A percentile compares a stretch with the other conserved stretches of the same genome.
Conservation (phyloP, 1,284 basidiomycete species). For the Puccinia triticina region DNA sequence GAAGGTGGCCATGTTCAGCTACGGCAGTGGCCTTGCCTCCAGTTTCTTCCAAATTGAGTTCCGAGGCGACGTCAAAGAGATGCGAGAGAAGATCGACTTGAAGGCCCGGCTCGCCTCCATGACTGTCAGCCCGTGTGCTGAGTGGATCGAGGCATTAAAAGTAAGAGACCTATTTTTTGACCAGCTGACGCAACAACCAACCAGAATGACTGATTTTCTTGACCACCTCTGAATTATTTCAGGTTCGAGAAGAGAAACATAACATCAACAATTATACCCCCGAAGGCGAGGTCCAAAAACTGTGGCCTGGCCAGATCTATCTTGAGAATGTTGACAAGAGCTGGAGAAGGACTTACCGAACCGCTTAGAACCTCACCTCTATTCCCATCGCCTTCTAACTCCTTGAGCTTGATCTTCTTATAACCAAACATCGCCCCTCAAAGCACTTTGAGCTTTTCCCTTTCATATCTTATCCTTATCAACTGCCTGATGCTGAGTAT, state of each 20-base stretch:
- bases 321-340: slow-evolving; percentile 88
- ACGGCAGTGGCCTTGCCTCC: slow-evolving; percentile 87
- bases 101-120: slow-evolving; percentile 76
- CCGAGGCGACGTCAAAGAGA: slow-evolving; percentile 79
- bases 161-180: too few relatives aligned
- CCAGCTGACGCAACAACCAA: background rate
- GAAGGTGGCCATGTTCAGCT: slow-evolving; percentile 87
- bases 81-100: slow-evolving; percentile 78
- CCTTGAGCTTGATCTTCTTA: too few relatives aligned
- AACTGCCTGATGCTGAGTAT: too few relatives aligned
- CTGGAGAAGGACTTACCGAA: slow-evolving; percentile 81
- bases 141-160: slow-evolving; percentile 76
- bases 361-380: background rate
- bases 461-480: too few relatives aligned
- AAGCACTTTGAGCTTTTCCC: too few relatives aligned
- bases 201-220: background rate
- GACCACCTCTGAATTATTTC: background rate
- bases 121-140: slow-evolving; percentile 87
- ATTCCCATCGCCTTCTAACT: background rate
- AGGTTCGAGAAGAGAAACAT: slow-evolving; percentile 80
- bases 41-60: slow-evolving; percentile 85
- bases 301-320: slow-evolving; percentile 94
- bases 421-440: too few relatives aligned
- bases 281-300: slow-evolving; percentile 81
- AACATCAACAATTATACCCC: slow-evolving; percentile 85